These are phyloP conservation scores for Cyclostephanos invisitatus DNA, from an alignment of 108 stramenopile species.

Conservation along the genomic window DNA sequence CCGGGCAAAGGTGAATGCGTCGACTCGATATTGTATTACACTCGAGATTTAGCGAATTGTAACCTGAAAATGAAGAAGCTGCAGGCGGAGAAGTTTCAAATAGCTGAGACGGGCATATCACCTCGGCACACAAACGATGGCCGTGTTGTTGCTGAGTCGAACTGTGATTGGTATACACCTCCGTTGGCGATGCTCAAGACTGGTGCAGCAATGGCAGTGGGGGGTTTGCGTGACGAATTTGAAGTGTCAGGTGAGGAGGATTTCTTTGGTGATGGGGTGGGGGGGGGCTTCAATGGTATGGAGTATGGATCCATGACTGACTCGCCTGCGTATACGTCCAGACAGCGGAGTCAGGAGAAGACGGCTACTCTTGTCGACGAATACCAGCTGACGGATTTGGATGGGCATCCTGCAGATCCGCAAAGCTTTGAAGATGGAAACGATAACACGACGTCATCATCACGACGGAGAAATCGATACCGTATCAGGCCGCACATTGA, in stretches of 20 bases:
- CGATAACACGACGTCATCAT: not conserved
- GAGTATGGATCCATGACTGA: conserved; percentile 3
- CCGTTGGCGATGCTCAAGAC: conserved; percentile 34
- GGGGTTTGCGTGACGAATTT: conserved; percentile 40
- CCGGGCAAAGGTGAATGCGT: conserved; percentile 65
- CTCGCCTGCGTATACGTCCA: not conserved
- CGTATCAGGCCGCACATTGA: conserved; percentile 16
- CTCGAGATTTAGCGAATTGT: conserved; percentile 65
- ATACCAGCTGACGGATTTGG: conserved; percentile 27
- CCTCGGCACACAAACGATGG: not conserved
- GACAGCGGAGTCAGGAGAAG: conserved; percentile 3
- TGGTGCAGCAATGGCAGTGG: conserved; percentile 36
- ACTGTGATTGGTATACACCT: conserved; percentile 24
- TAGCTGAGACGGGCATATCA: conserved; percentile 68
- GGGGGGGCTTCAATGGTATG: not conserved
- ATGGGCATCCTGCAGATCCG: not conserved
- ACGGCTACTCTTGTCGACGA: conserved; percentile 18
- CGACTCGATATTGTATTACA: conserved; percentile 84
- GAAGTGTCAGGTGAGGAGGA: conserved; percentile 44
- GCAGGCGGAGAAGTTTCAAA: conserved; percentile 62
- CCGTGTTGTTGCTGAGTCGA: not conserved
- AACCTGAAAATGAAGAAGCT: conserved; percentile 58
- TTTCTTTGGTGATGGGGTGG: conserved; percentile 17
- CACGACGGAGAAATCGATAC: conserved; percentile 3
- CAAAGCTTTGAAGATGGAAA: not conserved